phyloP scores from a whole-genome alignment of 495 filamentous ascomycete genomes.

The Hypomontagnella monticulosa region DNA sequence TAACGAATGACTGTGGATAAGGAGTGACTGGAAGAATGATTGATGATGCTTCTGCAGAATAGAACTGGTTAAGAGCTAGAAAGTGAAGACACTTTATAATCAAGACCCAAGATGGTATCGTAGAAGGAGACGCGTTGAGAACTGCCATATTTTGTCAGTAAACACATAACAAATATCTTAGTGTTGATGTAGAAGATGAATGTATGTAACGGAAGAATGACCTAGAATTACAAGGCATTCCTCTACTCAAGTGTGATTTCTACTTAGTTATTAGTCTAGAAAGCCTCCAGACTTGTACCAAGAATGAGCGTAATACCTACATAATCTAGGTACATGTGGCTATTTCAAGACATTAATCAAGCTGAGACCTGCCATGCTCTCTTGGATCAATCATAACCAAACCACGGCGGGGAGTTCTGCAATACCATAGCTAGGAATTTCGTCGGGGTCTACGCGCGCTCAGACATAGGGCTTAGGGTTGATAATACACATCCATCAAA shows the following conservation, averaged over 20 bases:
- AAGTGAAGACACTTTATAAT: slow-evolving; percentile 35
- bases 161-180: slow-evolving; percentile 32
- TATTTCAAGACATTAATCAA: slow-evolving; percentile 20
- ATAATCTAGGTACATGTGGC: background rate
- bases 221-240: slow-evolving; percentile 42
- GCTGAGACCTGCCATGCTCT: slow-evolving; percentile 26
- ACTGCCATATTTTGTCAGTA: background rate
- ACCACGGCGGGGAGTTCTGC: background rate
- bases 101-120: slow-evolving; percentile 2
- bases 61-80: background rate
- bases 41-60: slow-evolving; percentile 24
- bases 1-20: slow-evolving; percentile 37
- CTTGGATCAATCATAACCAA: background rate
- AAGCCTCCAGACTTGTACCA: background rate
- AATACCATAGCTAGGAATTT: background rate
- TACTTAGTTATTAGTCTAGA: background rate
- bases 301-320: background rate
- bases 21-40: slow-evolving; percentile 26
- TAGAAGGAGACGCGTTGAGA: slow-evolving; percentile 3
- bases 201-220: slow-evolving; percentile 28
- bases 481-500: background rate
- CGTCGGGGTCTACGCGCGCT: background rate
- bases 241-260: background rate
- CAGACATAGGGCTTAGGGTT: background rate
- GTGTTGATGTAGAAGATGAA: slow-evolving; percentile 3